Evolutionary conservation across 2,329 filamentous ascomycete species (phyloP).

Genomic region (Alternaria sp.): DNA sequence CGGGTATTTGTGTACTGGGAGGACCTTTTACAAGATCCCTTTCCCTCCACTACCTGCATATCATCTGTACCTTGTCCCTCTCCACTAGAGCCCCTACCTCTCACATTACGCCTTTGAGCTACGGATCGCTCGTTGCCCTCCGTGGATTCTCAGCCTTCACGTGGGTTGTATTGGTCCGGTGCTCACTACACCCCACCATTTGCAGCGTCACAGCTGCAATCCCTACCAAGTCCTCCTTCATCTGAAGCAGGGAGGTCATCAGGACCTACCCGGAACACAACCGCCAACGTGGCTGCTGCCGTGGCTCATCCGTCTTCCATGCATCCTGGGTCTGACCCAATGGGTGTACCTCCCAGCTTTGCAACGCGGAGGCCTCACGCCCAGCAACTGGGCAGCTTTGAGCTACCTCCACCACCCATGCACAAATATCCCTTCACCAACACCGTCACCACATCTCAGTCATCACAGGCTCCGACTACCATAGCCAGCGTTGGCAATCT

Average conservation of each 20-base stretch:
- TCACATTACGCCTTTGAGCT: slow-evolving; percentile 40
- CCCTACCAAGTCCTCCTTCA: slow-evolving; percentile 50
- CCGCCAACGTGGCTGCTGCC: slow-evolving; percentile 68
- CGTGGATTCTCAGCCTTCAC: slow-evolving; percentile 58
- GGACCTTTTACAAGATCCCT: slow-evolving; percentile 41
- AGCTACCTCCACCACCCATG: slow-evolving; percentile 67
- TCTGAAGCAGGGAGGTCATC: slow-evolving; percentile 52
- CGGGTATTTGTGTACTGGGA: slow-evolving; percentile 37
- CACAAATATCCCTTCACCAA: slow-evolving; percentile 59
- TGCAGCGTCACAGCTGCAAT: slow-evolving; percentile 49
- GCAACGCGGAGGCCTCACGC: slow-evolving; percentile 74
- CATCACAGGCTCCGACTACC: slow-evolving; percentile 54
- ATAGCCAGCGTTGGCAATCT: slow-evolving; percentile 65
- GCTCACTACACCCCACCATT: slow-evolving; percentile 47
- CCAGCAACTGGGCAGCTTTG: slow-evolving; percentile 71
- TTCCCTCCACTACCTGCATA: slow-evolving; percentile 39
- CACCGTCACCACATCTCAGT: slow-evolving; percentile 51
- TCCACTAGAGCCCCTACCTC: slow-evolving; percentile 35
- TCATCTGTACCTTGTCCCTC: slow-evolving; percentile 44
- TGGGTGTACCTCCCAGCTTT: slow-evolving; percentile 70
- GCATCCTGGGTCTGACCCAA: slow-evolving; percentile 66
- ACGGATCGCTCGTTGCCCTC: slow-evolving; percentile 49
- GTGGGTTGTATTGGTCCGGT: slow-evolving; percentile 58
- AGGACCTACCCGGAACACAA: slow-evolving; percentile 52
- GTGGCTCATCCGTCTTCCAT: slow-evolving; percentile 67